phyloP scores from a whole-genome alignment of 2,329 filamentous ascomycete genomes.

The Colletotrichum graminicola region DNA sequence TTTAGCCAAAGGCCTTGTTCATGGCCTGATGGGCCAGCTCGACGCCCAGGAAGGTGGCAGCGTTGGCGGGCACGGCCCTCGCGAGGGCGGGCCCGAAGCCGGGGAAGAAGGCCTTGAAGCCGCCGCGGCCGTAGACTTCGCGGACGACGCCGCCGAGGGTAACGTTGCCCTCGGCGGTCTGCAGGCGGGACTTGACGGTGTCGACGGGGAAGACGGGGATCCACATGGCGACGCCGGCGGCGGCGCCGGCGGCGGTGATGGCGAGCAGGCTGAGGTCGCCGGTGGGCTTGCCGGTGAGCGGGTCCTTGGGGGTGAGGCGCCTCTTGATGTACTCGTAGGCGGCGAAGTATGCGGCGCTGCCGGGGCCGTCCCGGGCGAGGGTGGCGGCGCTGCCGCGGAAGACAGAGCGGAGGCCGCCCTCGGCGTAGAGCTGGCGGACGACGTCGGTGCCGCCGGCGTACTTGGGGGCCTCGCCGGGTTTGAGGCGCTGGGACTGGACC shows the following conservation, averaged over 20 bases:
- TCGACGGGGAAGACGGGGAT: conserved; percentile 98
- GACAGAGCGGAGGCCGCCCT: conserved; percentile 90
- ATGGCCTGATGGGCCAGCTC: conserved; percentile 87
- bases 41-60: conserved; percentile 91
- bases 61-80: conserved; percentile 94
- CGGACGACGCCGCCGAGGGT: conserved; percentile 84
- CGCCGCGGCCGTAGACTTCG: conserved; percentile 85
- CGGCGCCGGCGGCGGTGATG: conserved; percentile 87
- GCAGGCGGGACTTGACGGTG: conserved; percentile 93
- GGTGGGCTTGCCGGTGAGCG: conserved; percentile 75
- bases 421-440: conserved; percentile 90
- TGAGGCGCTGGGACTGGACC: conserved; percentile 93
- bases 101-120: conserved; percentile 94
- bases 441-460: conserved; percentile 92
- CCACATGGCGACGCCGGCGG: conserved; percentile 98
- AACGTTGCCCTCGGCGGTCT: conserved; percentile 89
- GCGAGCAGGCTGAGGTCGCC: conserved; percentile 86
- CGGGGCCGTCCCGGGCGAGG: conserved; percentile 91
- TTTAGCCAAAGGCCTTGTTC: conserved; percentile 75
- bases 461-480: conserved; percentile 90
- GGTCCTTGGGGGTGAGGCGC: conserved; percentile 84
- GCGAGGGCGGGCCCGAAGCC: conserved; percentile 94
- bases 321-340: conserved; percentile 98
- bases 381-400: conserved; percentile 94
- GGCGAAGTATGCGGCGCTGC: conserved; percentile 95